Percentiles rank a stretch among this genome's conserved stretches.
These are phyloP conservation scores for Chlorella vulgaris DNA, from an alignment of 139 green algal species.

Conservation along the genomic window DNA sequence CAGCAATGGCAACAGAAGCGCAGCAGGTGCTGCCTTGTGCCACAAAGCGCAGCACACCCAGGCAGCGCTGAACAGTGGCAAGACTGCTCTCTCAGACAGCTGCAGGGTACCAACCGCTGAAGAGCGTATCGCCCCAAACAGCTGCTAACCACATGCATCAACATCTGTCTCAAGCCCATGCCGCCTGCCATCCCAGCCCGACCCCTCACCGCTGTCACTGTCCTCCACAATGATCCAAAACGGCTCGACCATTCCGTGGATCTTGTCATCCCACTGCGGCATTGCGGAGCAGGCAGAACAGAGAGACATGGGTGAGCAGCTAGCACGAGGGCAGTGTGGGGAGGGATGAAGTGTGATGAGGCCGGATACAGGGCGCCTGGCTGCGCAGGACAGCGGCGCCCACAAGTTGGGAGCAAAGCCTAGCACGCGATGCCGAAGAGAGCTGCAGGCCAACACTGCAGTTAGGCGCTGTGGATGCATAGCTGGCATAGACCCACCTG, in stretches of 20 bases:
- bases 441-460: too few relatives aligned
- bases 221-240: constrained; percentile 99
- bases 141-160: too few relatives aligned
- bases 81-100: neutral
- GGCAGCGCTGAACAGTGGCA: too few relatives aligned
- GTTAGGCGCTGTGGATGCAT: too few relatives aligned
- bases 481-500: too few relatives aligned
- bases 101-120: neutral
- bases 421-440: too few relatives aligned
- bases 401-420: too few relatives aligned
- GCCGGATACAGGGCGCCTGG: neutral
- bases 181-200: too few relatives aligned
- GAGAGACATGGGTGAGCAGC: neutral
- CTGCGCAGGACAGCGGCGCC: neutral
- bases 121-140: neutral
- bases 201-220: constrained; percentile 40
- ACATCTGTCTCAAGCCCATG: too few relatives aligned
- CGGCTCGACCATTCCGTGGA: constrained; percentile 92
- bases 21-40: too few relatives aligned
- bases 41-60: too few relatives aligned
- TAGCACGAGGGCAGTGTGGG: neutral
- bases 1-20: too few relatives aligned
- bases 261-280: constrained; percentile 86
- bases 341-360: neutral
- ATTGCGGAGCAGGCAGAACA: neutral